Base-by-base conservation (phyloP, 2,329 filamentous ascomycete species). In the Xylaria sp. region DNA sequence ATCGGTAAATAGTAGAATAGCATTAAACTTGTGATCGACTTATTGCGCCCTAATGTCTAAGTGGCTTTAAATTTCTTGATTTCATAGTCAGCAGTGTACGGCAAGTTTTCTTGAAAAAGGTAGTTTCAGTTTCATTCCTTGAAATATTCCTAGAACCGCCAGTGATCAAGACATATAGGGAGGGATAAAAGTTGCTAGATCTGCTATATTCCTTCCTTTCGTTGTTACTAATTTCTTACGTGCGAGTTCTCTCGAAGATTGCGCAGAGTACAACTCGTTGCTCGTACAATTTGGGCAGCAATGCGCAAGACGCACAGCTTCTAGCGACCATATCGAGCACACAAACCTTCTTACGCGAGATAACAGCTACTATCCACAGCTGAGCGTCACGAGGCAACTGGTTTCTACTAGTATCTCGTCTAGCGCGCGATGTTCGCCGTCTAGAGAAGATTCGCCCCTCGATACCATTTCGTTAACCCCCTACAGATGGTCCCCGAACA, bases 1-100 rank as follows among this genome's bases (percentile, higher is more conserved):
- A 66, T 68, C 59, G 66, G 67, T 60, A 50, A 51, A 42, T 68
- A 62, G 69, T 69, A 75, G 71, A 69, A 72, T 74, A 68, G 70
- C 65, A 71, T 70, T 72, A 65, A 73, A 71, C 12, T 65, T 71
- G 68, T 69, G 66, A 63, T 70, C 63, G 67, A 37, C 67, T 68
- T 58, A 65, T 51, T 53, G n/a, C 27, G 35, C n/a, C 3, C 29
- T 2, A 9, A 10, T 23, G 44, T 54, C 40, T n/a, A 16, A 23
- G 5, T 32, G 21, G 23, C 35, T 25, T 25, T 9, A 2, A 12
- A 27, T 25, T 18, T 18, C 21, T 35, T 25, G n/a, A 35, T 55
- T 47, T 18, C 25, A 32, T 54, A 60, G 21, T 29, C 21, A 8
- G 40, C 48, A 57, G 51, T 35, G 42, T 63, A 63, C 27, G 40